Evolutionary conservation across 1,284 basidiomycete genomes (phyloP).

Genomic region (Sphagnurus paluster): DNA sequence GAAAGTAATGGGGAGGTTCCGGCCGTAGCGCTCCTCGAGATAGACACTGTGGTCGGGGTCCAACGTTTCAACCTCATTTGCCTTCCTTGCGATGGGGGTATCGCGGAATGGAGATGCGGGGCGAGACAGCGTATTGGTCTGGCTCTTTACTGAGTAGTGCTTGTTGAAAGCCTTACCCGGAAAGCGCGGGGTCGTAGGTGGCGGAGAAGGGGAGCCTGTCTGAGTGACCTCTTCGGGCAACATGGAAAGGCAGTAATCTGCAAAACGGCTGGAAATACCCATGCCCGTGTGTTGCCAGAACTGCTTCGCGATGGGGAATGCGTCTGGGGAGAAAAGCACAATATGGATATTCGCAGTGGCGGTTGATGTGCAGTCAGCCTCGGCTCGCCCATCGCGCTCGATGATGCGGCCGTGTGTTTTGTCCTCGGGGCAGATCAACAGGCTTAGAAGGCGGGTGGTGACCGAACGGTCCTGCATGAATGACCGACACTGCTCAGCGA

Average conservation of each 20-base stretch:
- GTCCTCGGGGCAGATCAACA: slow-evolving; percentile 68
- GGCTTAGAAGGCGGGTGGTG: slow-evolving; percentile 70
- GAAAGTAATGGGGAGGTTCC: slow-evolving; percentile 81
- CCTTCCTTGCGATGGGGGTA: slow-evolving; percentile 11
- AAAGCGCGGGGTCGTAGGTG: slow-evolving; percentile 31
- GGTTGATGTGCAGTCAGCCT: slow-evolving; percentile 22
- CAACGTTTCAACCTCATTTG: slow-evolving; percentile 33
- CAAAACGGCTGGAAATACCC: slow-evolving; percentile 87
- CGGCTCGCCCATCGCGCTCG: slow-evolving; percentile 23
- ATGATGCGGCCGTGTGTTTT: slow-evolving; percentile 27
- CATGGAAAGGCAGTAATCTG: slow-evolving; percentile 79
- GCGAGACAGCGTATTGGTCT: slow-evolving; percentile 20
- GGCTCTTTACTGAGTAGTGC: slow-evolving; percentile 59
- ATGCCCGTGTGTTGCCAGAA: slow-evolving; percentile 97
- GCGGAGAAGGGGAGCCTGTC: slow-evolving; percentile 25
- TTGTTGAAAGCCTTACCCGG: slow-evolving; percentile 52
- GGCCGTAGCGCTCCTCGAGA: slow-evolving; percentile 94
- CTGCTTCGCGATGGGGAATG: slow-evolving; percentile 76
- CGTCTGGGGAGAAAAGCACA: slow-evolving; percentile 73
- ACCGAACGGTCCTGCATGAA: slow-evolving; percentile 69
- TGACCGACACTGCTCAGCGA: slow-evolving; percentile 73
- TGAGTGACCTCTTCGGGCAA: slow-evolving; percentile 43
- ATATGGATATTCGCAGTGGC: slow-evolving; percentile 69
- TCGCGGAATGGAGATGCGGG: slow-evolving; percentile 13
- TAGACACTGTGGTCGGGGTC: slow-evolving; percentile 56